Evolutionary conservation across 2,329 filamentous ascomycete genomes (phyloP), one percentile per base, ranked within the genome.

Genomic region (Setomelanomma holmii): DNA sequence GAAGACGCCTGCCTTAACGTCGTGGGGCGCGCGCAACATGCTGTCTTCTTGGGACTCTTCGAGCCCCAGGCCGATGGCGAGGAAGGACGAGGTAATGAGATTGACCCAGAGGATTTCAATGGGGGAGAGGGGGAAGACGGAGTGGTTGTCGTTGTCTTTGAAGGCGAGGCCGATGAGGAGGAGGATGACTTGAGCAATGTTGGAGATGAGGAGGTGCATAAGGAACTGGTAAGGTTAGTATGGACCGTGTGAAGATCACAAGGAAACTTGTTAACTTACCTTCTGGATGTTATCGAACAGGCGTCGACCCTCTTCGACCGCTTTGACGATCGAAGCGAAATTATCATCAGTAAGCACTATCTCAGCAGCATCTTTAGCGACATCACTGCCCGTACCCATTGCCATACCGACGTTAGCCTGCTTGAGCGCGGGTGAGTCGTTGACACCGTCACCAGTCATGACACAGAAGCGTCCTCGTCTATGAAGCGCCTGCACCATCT

Each of bases 71-170:
- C 78, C 78, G 33, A 79, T 78, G 45, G 76, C 78, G 36, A 79
- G 71, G 71, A 80, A 78, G 33, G 76, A 79, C 1, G 76, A 79
- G 1, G 77, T 78, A 51, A 80, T 77, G 44, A 80, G 69, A 55
- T 79, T 80, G 55, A 77, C 76, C 75, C 77, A 80, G 19, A 80
- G 73, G 45, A 80, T 79, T 53, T 80, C 77, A 16, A 80, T 73
- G 2, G 78, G 78, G 0, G 76, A 78, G 4, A 80, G 68, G 0
- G 78, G 78, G 53, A 79, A 80, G 41, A 77, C 72, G 10, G 77
- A 79, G 48, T 77, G 69, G 44, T 73, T 72, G 48, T 76, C 66
- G 6, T 61, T 60, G 56, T 80, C 78, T 53, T 79, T 76, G 67
- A 79, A 80, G 19, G 77, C 74, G 24, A 80, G 73, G 34, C 77